Base-by-base conservation (phyloP, 305 asterid species). In the Fraxinus greggii region DNA sequence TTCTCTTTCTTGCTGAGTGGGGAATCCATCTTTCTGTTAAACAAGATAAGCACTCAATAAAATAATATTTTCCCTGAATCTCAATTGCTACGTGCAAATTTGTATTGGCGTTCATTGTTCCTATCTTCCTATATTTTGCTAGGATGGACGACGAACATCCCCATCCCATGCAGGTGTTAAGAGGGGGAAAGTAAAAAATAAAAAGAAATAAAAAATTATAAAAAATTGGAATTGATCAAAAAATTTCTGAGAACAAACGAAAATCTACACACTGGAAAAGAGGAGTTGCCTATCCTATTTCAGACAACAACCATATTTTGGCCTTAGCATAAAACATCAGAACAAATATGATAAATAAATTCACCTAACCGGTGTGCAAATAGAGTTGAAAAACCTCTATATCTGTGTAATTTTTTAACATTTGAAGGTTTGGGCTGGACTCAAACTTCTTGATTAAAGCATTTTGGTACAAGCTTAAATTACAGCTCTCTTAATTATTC, bases 401-500 rank as follows among this genome's bases (percentile, higher is more conserved):
- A 19, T 7, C 28, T 19, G 3, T 5, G 65, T 56, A 4, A 6
- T 19, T 51, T 35, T 51, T 17, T 1, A n/a, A 51, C 67, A 12
- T 56, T 1, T 19, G 28, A 56, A 19, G 67, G 28, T 19, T 56
- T 29, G 29, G 69, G 29, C 5, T 59, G 69, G 72, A 61, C 75
- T 29, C 75, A 29, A 28, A 69, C 75, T 15, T 69, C 12, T 69
- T 69, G 24, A 31, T 29, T 17, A 15, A 69, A 69, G 69, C 23
- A 69, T 13, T 69, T 31, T 29, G 75, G 75, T 69, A 69, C 35
- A 69, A 5, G 42, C 12, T 31, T 67, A 5, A 9, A 26, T 45
- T 38, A 35, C 54, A 75, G 36, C 42, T 13, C n/a, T 12, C 56
- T 48, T 35, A 36, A 36, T 38, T 81, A 81, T 35, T 81, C 84